Conservation (phyloP, 2,329 filamentous ascomycete genomes). For the Venturia asperata region DNA sequence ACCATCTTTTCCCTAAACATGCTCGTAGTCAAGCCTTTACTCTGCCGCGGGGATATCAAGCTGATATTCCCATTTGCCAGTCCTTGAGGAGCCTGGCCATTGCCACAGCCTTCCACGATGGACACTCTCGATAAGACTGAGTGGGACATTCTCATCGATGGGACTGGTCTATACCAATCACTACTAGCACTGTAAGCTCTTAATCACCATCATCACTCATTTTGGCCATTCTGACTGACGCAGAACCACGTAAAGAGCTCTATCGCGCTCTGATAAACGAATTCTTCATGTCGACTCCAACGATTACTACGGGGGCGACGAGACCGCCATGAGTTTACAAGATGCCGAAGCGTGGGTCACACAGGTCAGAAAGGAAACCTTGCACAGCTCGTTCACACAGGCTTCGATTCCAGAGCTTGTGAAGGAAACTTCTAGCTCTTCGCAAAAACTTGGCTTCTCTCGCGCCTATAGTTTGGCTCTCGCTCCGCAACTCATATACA, state of each 20-base stretch:
- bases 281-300: conserved; percentile 85
- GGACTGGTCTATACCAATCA: conserved; percentile 47
- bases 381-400: conserved; percentile 16
- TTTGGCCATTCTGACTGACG: conserved; percentile 61
- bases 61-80: not conserved
- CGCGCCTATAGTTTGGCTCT: conserved; percentile 77
- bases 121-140: conserved; percentile 38
- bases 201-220: conserved; percentile 14
- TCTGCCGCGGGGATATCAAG: not conserved
- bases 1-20: not conserved
- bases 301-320: conserved; percentile 77
- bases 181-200: conserved; percentile 46
- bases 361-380: conserved; percentile 23
- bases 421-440: conserved; percentile 20
- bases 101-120: not conserved
- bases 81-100: not conserved
- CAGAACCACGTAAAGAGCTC: conserved; percentile 61
- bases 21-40: not conserved
- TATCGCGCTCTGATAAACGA: conserved; percentile 87
- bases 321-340: conserved; percentile 77
- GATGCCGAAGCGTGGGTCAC: conserved; percentile 72
- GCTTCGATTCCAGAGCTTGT: conserved; percentile 31
- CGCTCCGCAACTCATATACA: conserved; percentile 80
- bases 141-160: conserved; percentile 48
- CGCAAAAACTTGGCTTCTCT: conserved; percentile 49